A percentile compares a stretch with the other conserved stretches of the same genome.
These are phyloP conservation scores for Galerina marginata DNA, from an alignment of 768 basidiomycete species.

Conservation along the genomic window DNA sequence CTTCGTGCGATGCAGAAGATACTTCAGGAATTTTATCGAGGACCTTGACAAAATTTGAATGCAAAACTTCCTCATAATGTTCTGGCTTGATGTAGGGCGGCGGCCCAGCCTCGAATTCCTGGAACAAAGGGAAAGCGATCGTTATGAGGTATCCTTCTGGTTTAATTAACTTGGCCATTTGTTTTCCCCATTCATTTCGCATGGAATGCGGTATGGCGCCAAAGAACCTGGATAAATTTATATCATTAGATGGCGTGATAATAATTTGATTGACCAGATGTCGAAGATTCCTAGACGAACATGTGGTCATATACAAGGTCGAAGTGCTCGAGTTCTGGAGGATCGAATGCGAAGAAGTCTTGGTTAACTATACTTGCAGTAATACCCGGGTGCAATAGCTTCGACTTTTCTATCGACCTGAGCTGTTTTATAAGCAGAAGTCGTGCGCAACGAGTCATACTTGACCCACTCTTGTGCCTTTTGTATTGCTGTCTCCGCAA, in stretches of 20 bases:
- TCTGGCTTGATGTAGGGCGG: conserved; percentile 68
- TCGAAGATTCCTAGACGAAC: conserved; percentile 31
- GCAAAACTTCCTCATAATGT: conserved; percentile 57
- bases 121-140: conserved; percentile 60
- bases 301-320: conserved; percentile 74
- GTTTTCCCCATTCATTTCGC: conserved; percentile 59
- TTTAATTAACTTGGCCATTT: conserved; percentile 60
- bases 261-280: too few species aligned
- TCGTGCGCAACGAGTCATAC: neutral
- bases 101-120: conserved; percentile 42
- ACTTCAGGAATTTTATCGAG: conserved; percentile 54
- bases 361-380: conserved; percentile 43
- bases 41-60: conserved; percentile 56
- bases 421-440: neutral
- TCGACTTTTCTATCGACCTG: conserved; percentile 19
- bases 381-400: conserved; percentile 25
- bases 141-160: conserved; percentile 68
- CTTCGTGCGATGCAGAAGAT: conserved; percentile 45
- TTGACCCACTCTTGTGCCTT: conserved; percentile 46
- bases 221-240: conserved; percentile 58
- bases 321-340: conserved; percentile 44
- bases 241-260: too few species aligned
- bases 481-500: conserved; percentile 57
- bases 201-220: conserved; percentile 67
- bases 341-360: conserved; percentile 61